A percentile compares a stretch with the other conserved stretches of the same genome.
phyloP scores from a whole-genome alignment of 345 rosid genomes.

The Citrus mangshanensis region DNA sequence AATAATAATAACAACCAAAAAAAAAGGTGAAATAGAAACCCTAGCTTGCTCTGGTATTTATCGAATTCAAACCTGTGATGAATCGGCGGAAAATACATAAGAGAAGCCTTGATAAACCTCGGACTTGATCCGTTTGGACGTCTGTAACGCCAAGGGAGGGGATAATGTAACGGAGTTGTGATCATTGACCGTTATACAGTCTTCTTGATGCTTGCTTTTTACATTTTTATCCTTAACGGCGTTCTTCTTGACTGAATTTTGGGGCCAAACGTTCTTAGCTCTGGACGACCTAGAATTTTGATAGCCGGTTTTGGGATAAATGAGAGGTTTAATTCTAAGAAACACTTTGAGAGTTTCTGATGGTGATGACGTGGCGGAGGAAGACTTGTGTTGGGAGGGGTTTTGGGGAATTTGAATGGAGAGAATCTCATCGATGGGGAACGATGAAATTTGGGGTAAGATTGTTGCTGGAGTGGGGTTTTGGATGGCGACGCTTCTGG shows the following conservation, averaged over 20 bases:
- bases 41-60: not conserved
- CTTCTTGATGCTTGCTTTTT: conserved; percentile 36
- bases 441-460: conserved; percentile 39
- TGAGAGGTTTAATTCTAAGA: conserved; percentile 57
- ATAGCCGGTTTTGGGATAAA: conserved; percentile 13
- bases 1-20: not conserved
- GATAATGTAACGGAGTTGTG: conserved; percentile 55
- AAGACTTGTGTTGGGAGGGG: conserved; percentile 14
- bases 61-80: conserved; percentile 55
- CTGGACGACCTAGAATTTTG: conserved; percentile 21
- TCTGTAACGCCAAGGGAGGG: conserved; percentile 58
- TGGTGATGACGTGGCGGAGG: not conserved
- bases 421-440: conserved; percentile 66
- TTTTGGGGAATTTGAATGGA: conserved; percentile 28
- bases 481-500: conserved; percentile 20
- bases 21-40: not conserved
- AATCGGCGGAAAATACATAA: conserved; percentile 57
- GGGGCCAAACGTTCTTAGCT: conserved; percentile 63
- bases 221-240: conserved; percentile 17
- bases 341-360: conserved; percentile 60
- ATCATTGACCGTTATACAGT: conserved; percentile 49
- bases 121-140: conserved; percentile 63
- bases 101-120: conserved; percentile 88
- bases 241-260: conserved; percentile 47
- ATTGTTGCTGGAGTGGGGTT: conserved; percentile 19